Base-by-base conservation (phyloP, 306 rosid species). In the Prunus fruticosa region DNA sequence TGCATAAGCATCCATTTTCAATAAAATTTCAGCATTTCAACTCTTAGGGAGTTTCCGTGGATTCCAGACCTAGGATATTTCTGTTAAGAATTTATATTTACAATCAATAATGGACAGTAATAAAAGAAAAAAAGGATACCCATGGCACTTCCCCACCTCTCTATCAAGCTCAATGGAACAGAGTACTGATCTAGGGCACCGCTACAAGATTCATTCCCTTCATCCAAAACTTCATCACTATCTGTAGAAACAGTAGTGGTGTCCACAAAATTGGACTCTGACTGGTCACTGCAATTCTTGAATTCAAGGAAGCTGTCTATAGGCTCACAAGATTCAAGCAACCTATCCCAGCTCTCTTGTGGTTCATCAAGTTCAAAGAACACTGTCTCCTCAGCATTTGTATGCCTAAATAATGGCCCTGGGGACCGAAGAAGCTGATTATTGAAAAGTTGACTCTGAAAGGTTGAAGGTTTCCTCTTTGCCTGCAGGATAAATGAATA, bases 141-240 rank as follows among this genome's bases (percentile, higher is more conserved):
- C 99, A 92, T 89, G 46, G 92, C 97, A 89, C 88, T 92, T 78
- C 97, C 99, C 98, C 97, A 95, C 80, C 97, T 87, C 84, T 95
- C 99, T 79, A 95, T 80, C 92, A 92, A 87, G 81, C 89, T 82
- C 30, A 82, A 73, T n/a, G 93, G 93, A 62, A 92, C 96, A 28
- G 75, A 50, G 84, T 88, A 95, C 76, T 84, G 88, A 74, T 84
- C 84, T 23, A 82, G 58, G 67, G 89, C 69, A 78, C 73, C 61
- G 9, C 12, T 41, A 71, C 76, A 78, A 67, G 19, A 63, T 53
- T 68, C 83, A 65, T 32, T 52, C 11, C 15, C 57, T 78, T 79
- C 80, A 66, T 71, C 78, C 68, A 76, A 47, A 57, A 72, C 82
- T 69, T 34, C 73, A 64, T 73, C 32, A 72, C 58, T 38, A 3